Base-by-base conservation (phyloP, 2,329 filamentous ascomycete genomes). In the Hypoxylon sp. region DNA sequence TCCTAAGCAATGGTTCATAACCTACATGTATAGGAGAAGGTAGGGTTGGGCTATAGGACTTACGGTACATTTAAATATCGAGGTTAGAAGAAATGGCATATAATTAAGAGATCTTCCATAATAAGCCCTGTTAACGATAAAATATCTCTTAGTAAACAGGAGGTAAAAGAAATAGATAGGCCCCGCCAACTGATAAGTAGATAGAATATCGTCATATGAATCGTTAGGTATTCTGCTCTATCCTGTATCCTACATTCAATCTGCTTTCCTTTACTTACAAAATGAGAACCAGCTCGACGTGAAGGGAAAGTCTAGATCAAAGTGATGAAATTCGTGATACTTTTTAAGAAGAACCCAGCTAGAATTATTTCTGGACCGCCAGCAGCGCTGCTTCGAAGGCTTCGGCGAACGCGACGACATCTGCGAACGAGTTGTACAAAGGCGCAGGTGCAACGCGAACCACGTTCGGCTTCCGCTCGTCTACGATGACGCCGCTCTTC, bases 391-490 rank as follows among this genome's bases (percentile, higher is more conserved):
- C 29, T 52, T 78, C 73, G 60, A 86, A 82, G 13, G 76, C 81
- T 47, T 78, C 72, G 3, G 81, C 84, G 76, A 93, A 93, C 14
- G 78, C 82, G 81, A 89, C 64, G 88, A 87, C 80, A 65, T 94
- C 92, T 35, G 79, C 78, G 76, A 90, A 94, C 0, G 84, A 87
- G 76, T 94, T 94, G 80, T 94, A 95, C 64, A 94, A 76, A 17
- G 92, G 92, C 22, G 90, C 88, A 1, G 92, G 92, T 11, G 92
- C 91, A 3, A 94, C 89, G 14, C 92, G 83, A 44, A 95, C 86
- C 11, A 94, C 92, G 78, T 94, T 88, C 3, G 92, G 92, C 75
- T 88, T 88, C 65, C 92, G 82, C 81, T 94, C 91, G 76, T 95
- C 92, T 37, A 94, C 85, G 1, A 94, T 86, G 1, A 94, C 86